phyloP scores from a whole-genome alignment of 148 eudicot genomes.

The Amaranthus palmeri region DNA sequence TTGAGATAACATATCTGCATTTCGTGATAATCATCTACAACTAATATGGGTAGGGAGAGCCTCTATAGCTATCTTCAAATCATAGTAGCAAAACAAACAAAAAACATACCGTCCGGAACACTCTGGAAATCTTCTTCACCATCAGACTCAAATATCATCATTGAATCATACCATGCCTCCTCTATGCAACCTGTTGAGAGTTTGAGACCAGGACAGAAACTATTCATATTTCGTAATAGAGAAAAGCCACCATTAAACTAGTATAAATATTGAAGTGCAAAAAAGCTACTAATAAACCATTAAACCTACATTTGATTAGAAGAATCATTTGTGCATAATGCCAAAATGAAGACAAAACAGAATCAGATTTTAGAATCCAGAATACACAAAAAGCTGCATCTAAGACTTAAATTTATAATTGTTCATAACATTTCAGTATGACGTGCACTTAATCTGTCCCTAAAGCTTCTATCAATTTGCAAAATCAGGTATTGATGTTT shows the following conservation, averaged over 20 bases:
- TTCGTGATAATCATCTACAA: slow-evolving; percentile 10
- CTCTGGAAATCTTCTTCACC: slow-evolving; percentile 88
- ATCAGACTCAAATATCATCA: slow-evolving; percentile 72
- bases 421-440: not conserved
- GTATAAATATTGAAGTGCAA: not conserved
- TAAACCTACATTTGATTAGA: not conserved
- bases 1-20: slow-evolving; percentile 52
- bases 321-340: not conserved
- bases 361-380: not conserved
- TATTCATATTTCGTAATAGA: slow-evolving; percentile 10
- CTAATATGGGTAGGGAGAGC: not conserved
- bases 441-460: not conserved
- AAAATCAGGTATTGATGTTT: not conserved
- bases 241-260: slow-evolving; percentile 11
- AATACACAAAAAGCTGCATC: no score
- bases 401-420: not conserved
- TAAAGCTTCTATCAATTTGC: not conserved
- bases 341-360: not conserved
- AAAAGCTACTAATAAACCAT: not conserved
- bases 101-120: slow-evolving; percentile 64
- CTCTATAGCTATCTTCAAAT: not conserved
- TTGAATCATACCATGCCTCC: slow-evolving; percentile 89
- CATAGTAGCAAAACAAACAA: not conserved
- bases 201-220: slow-evolving; percentile 19
- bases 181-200: slow-evolving; percentile 54